These are phyloP conservation scores for Paraphoma sp. DNA, from an alignment of 2,329 filamentous ascomycete genomes.

Conservation along the genomic window DNA sequence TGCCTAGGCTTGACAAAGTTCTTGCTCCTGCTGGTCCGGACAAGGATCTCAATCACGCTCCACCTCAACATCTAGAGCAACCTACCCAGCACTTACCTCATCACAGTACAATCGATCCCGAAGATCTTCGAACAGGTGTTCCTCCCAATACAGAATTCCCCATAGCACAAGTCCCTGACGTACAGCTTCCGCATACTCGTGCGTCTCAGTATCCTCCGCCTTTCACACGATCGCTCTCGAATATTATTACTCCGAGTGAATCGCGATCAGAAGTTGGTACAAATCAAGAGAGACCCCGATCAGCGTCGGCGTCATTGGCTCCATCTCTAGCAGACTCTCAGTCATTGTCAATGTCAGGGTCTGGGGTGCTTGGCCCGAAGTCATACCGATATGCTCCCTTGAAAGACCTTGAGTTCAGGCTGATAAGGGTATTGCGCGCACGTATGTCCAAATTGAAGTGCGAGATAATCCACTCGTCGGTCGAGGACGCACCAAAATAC, in stretches of 20 bases:
- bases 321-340: background rate
- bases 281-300: background rate
- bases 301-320: background rate
- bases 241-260: background rate
- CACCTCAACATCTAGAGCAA: too few species aligned
- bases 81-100: too few species aligned
- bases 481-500: slow-evolving; percentile 26
- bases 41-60: too few species aligned
- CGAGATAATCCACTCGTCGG: slow-evolving; percentile 15
- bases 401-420: slow-evolving; percentile 14
- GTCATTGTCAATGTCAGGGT: background rate
- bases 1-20: too few species aligned
- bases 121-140: too few species aligned
- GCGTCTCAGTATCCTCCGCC: background rate
- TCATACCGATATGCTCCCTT: slow-evolving; percentile 16
- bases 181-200: background rate
- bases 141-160: too few species aligned
- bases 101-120: background rate
- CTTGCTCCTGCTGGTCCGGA: too few species aligned
- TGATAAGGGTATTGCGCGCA: slow-evolving; percentile 17
- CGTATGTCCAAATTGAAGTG: slow-evolving; percentile 22
- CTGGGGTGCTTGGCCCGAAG: slow-evolving; percentile 12
- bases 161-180: background rate
- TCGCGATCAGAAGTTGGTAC: background rate
- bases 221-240: background rate